phyloP scores from a whole-genome alignment of 805 yeast genomes.

The Saccharomyces kudriavzevii region DNA sequence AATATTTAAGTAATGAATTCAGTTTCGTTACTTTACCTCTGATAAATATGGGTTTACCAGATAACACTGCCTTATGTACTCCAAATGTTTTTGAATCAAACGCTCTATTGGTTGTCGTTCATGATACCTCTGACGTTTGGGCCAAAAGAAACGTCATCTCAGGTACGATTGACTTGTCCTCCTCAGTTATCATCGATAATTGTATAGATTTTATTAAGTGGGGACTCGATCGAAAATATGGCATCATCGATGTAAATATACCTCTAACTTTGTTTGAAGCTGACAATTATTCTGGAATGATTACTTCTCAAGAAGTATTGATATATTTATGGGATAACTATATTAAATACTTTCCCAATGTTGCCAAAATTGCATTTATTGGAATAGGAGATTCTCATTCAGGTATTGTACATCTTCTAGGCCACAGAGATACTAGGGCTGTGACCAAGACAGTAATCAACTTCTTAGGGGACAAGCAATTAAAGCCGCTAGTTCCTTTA shows the following conservation, averaged over 20 bases:
- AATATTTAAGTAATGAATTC: constrained; percentile 44
- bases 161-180: constrained; percentile 66
- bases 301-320: constrained; percentile 67
- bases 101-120: constrained; percentile 64
- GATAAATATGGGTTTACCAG: constrained; percentile 31
- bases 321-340: constrained; percentile 88
- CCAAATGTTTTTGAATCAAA: constrained; percentile 57
- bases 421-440: constrained; percentile 64
- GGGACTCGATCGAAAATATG: constrained; percentile 53
- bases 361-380: constrained; percentile 64
- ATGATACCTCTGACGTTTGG: constrained; percentile 91
- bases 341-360: constrained; percentile 58
- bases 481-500: constrained; percentile 74
- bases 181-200: constrained; percentile 70
- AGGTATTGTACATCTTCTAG: constrained; percentile 77
- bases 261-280: constrained; percentile 48
- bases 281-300: constrained; percentile 50
- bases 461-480: constrained; percentile 57
- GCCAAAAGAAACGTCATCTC: constrained; percentile 72
- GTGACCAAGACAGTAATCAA: constrained; percentile 64
- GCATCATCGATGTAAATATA: constrained; percentile 75
- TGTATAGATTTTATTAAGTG: constrained; percentile 63
- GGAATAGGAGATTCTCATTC: constrained; percentile 89
- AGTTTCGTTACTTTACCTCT: constrained; percentile 66
- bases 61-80: constrained; percentile 43